Evolutionary conservation across 169 alveolate genomes (phyloP), one percentile per base, ranked within the genome.

Genomic region (Plasmodium reichenowi): DNA sequence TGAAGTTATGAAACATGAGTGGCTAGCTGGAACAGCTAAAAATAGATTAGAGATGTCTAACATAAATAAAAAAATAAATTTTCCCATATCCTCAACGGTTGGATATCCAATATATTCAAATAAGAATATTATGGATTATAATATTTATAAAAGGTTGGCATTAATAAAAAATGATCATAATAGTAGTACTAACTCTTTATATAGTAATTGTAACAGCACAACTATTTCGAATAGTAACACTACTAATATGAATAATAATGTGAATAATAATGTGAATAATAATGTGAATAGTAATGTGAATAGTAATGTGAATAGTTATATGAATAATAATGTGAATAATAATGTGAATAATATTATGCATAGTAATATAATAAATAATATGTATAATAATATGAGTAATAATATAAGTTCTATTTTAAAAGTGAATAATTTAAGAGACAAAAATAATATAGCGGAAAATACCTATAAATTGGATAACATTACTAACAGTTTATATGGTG

Each of bases 1-100:
- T 47, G 93, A 92, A 58, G 92, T 94, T 12, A 17, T 83, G 26
- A 60, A 75, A 8, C 95, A 94, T 60, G 92, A 80, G 47, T 94
- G 96, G 96, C 43, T 94, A 24, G 43, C 74, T 73, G 94, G 88
- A 47, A 50, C 60, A 22, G 88, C 78, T 48, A 86, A 86, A 47
- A 38, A 15, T 15, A 86, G 72, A 20, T 62, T 86, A 64, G 88
- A 86, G 45, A 64, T 86, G 32, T 86, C 92, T 29, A 50, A 86
- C 12, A 10, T 67, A 64, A 73, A 86, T 72, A 86, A 62, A 73
- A 86, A 86, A 71, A 52, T 86, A 22, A 71, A 86, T 72, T 59
- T 86, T 32, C 92, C 92, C 50, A 43, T 86, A 10, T 59, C 92
- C 6, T 86, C 92, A 22, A 86, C 88, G 3, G 88, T 86, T 20